Conservation (phyloP, 331 rosid genomes). For the Acacia concinna region DNA sequence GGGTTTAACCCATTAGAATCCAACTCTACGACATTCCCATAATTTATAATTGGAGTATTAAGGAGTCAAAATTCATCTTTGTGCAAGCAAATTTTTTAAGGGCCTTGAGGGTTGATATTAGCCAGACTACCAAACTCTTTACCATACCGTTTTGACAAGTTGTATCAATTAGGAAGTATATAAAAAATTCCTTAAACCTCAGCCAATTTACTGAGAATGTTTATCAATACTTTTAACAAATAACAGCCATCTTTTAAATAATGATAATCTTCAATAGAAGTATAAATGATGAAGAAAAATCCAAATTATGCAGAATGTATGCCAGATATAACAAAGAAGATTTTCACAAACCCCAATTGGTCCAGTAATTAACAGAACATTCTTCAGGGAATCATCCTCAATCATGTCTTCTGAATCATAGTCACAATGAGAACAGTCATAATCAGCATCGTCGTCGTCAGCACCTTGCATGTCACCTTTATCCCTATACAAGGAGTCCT, state of each 20-base stretch:
- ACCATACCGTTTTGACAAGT: background rate
- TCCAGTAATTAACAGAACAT: constrained; percentile 88
- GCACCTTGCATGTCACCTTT: constrained; percentile 36
- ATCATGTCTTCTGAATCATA: constrained; percentile 58
- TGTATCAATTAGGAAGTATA: background rate
- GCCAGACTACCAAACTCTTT: background rate
- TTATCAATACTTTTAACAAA: constrained; percentile 8
- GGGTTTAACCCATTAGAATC: constrained; percentile 12
- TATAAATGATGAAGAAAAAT: constrained; percentile 9
- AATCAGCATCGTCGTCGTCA: constrained; percentile 44
- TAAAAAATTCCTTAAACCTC: background rate
- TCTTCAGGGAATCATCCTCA: constrained; percentile 55
- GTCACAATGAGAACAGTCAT: constrained; percentile 52
- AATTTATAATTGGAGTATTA: background rate
- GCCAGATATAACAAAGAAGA: constrained; percentile 25
- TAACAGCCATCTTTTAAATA: constrained; percentile 12
- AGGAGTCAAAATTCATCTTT: background rate
- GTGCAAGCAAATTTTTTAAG: background rate
- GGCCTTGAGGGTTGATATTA: background rate
- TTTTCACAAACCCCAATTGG: constrained; percentile 70
- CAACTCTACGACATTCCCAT: background rate
- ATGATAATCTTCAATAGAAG: constrained; percentile 22
- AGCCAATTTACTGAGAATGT: constrained; percentile 9
- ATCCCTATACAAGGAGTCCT: constrained; percentile 40
- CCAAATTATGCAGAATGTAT: constrained; percentile 14